These are phyloP conservation scores for Calonectria fujianensis DNA, from an alignment of 2,329 filamentous ascomycete species.

Conservation along the genomic window DNA sequence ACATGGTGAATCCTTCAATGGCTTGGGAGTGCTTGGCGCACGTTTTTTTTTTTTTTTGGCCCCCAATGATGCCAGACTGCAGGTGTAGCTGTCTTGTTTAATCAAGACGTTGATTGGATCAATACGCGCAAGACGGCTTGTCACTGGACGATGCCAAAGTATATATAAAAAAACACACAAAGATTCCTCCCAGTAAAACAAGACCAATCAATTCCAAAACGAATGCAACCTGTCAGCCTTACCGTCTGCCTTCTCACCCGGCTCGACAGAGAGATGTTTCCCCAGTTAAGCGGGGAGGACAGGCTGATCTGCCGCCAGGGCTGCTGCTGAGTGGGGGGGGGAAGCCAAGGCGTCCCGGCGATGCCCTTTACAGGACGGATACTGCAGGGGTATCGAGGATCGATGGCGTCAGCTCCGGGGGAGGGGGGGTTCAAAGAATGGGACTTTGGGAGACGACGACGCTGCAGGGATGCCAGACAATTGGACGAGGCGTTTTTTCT, in stretches of 20 bases:
- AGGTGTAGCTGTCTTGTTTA: background rate
- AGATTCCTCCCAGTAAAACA: background rate
- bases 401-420: constrained; percentile 27
- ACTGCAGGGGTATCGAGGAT: background rate
- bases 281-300: background rate
- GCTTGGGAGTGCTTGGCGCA: constrained; percentile 1
- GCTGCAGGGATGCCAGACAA: constrained; percentile 13
- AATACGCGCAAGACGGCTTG: background rate
- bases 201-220: background rate
- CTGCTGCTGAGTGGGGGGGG: constrained; percentile 1
- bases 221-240: background rate
- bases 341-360: background rate
- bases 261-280: too few species aligned
- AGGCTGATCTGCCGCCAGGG: constrained; percentile 2
- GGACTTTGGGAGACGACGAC: constrained; percentile 11
- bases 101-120: too few species aligned
- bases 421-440: constrained; percentile 1
- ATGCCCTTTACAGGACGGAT: background rate
- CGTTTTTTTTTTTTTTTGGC: background rate
- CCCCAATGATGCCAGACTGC: background rate
- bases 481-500: background rate
- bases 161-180: too few species aligned
- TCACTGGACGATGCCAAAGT: background rate
- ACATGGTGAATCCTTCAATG: constrained; percentile 1
- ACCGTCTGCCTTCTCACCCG: background rate